Evolutionary conservation across 73 alveolate species (phyloP).

Genomic region (Paramecium caudatum): DNA sequence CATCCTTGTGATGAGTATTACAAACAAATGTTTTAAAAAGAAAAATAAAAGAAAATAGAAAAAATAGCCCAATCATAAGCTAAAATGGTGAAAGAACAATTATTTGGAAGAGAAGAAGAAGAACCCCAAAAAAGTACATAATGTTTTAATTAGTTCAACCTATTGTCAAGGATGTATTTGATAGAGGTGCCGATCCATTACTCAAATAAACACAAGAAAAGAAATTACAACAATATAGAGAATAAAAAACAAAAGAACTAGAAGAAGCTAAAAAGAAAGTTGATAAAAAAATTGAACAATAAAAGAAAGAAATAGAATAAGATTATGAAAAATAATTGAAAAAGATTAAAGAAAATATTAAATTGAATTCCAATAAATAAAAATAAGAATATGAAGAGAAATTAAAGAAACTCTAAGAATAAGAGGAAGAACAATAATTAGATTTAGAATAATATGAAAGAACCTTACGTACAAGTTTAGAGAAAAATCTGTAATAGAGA

Average conservation of each 20-base stretch:
- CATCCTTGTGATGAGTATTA: constrained; percentile 95
- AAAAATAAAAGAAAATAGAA: constrained; percentile 71
- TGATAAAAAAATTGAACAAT: constrained; percentile 36
- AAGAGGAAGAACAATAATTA: constrained; percentile 54
- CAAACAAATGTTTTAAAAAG: constrained; percentile 78
- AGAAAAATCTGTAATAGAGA: constrained; percentile 9
- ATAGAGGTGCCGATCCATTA: constrained; percentile 71
- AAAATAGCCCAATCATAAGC: constrained; percentile 72
- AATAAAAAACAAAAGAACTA: constrained; percentile 68
- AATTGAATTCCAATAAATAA: not conserved
- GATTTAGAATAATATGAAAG: constrained; percentile 63
- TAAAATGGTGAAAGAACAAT: constrained; percentile 72
- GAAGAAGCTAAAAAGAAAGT: constrained; percentile 68
- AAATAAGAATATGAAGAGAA: constrained; percentile 58
- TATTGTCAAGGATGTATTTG: constrained; percentile 55
- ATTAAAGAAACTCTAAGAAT: constrained; percentile 12
- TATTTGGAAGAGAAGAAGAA: constrained; percentile 73
- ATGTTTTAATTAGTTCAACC: not conserved
- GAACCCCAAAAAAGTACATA: constrained; percentile 2
- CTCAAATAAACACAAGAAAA: constrained; percentile 57
- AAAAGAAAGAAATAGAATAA: constrained; percentile 42
- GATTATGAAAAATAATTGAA: constrained; percentile 14
- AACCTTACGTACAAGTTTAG: not conserved
- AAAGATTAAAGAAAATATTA: constrained; percentile 25
- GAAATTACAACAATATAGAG: constrained; percentile 31